These are phyloP conservation scores for Penicillium sp. DNA, from an alignment of 2,329 filamentous ascomycete species.

Conservation along the genomic window DNA sequence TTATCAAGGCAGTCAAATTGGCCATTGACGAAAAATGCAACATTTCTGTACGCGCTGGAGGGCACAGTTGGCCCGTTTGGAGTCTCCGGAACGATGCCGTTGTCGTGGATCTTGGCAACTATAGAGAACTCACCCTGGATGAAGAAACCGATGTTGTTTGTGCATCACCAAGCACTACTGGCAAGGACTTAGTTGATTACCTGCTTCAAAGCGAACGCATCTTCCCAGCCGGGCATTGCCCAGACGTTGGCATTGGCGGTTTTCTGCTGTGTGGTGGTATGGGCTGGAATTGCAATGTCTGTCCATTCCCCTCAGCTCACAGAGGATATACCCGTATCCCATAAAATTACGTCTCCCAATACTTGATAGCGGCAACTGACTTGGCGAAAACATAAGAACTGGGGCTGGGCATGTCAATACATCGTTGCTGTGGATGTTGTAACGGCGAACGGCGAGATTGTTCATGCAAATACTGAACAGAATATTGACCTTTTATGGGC, in stretches of 20 bases:
- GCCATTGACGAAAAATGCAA: conserved; percentile 33
- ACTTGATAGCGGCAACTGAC: neutral
- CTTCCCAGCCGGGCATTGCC: conserved; percentile 1
- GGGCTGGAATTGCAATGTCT: conserved; percentile 7
- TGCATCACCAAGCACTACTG: neutral
- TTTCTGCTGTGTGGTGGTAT: conserved; percentile 3
- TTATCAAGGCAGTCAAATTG: conserved; percentile 36
- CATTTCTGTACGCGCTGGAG: conserved; percentile 48
- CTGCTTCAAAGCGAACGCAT: neutral
- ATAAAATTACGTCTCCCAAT: no score
- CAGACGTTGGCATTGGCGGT: neutral
- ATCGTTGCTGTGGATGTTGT: conserved; percentile 46
- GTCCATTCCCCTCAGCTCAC: no score
- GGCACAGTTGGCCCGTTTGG: conserved; percentile 39
- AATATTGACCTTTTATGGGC: conserved; percentile 47
- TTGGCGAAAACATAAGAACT: conserved; percentile 1
- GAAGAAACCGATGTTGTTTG: neutral
- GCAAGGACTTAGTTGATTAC: neutral
- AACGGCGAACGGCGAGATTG: conserved; percentile 34
- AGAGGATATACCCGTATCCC: no score
- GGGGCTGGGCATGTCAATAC: conserved; percentile 48
- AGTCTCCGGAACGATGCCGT: neutral
- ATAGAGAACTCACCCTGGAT: neutral
- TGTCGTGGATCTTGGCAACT: neutral
- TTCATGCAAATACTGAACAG: conserved; percentile 22